These are phyloP conservation scores for Rosellinia necatrix DNA, from an alignment of 2,329 filamentous ascomycete species.

Conservation along the genomic window DNA sequence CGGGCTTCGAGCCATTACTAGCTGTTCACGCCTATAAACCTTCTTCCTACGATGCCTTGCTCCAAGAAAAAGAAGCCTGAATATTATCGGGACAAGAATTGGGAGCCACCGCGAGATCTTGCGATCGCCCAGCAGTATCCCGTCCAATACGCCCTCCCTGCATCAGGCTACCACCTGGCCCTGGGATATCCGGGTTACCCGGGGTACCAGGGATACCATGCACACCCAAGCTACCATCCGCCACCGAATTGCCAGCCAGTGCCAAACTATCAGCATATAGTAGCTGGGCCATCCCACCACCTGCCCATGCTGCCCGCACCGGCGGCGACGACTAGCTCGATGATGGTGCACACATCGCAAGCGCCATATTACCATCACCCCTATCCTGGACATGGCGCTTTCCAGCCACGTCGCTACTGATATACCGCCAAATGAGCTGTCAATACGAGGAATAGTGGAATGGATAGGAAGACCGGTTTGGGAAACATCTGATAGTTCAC, in stretches of 20 bases:
- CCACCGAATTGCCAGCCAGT: background rate
- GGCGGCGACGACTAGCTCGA: background rate
- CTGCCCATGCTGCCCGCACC: background rate
- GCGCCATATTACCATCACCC: background rate
- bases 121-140: background rate
- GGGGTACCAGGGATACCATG: background rate
- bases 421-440: background rate
- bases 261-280: conserved; percentile 1
- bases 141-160: background rate
- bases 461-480: no score
- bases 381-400: background rate
- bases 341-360: background rate
- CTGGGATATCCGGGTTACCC: background rate
- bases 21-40: background rate
- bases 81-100: conserved; percentile 10
- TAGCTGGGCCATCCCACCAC: background rate
- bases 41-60: background rate
- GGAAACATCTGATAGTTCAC: no score
- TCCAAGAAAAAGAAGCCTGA: background rate
- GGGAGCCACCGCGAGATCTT: conserved; percentile 16
- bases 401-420: background rate
- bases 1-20: background rate
- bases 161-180: background rate
- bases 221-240: background rate
- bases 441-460: background rate